Evolutionary conservation across 1,284 basidiomycete species (phyloP), one percentile per base, ranked within the genome.

Genomic region (Sanghuangporus baumii): DNA sequence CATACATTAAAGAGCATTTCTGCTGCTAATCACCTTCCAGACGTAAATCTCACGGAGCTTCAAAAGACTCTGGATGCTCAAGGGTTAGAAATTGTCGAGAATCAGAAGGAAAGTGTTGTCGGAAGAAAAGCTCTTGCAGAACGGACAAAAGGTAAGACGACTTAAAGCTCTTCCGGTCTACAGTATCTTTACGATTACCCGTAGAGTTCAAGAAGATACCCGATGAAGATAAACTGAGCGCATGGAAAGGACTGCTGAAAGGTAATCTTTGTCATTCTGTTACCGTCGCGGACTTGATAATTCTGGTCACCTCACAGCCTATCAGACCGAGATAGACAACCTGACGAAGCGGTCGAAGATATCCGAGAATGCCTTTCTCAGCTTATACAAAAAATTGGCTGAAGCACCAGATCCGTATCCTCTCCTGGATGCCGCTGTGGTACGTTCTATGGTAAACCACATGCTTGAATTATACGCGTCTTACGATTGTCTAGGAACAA

Each of bases 321-420:
- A 99, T 78, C 96, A 99, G 76, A 82, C 88, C 6, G 96, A 98
- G 76, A 98, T 99, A 66, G 96, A 99, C 77, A 89, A 79, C 69
- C 84, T 99, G 64, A 98, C 95, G 0, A 93, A 93, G 67, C 88
- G 96, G 6, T 92, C 89, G 37, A 98, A 97, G 72, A 76, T 83
- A 16, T 90, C 95, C 1, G 96, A 98, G 78, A 96, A 91, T 70
- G 92, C 94, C 0, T 97, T 99, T 75, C 79, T 98, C 37, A 92
- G 89, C 69, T 88, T 96, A 12, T 97, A 97, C 81, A 97, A 97
- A 74, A 85, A 96, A 20, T 75, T 99, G 3, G 92, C 93, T 0
- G 94, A 96, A 71, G 95, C 93, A 6, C 95, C 96, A 0, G 96
- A 99, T 74, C 97, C 96, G 16, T 97, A 95, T 72, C 96, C 96